A percentile compares a stretch with the other conserved stretches of the same genome.
Conservation (phyloP, 2,329 filamentous ascomycete genomes). For the Phialemoniopsis sp. region DNA sequence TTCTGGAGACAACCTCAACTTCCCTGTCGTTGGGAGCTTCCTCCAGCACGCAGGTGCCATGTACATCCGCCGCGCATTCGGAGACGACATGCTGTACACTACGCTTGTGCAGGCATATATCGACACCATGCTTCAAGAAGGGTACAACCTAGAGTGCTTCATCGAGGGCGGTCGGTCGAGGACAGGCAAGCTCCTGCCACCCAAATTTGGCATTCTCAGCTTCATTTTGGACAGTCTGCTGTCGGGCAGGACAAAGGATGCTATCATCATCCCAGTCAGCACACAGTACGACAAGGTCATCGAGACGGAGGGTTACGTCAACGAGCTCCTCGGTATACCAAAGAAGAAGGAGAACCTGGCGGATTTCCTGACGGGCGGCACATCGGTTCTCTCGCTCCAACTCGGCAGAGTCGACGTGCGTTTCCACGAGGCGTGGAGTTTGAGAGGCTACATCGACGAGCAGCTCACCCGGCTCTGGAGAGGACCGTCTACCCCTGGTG, state of each 20-base stretch:
- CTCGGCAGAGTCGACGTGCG: constrained; percentile 90
- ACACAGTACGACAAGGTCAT: constrained; percentile 99
- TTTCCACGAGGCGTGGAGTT: constrained; percentile 94
- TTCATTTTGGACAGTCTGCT: constrained; percentile 89
- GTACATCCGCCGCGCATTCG: constrained; percentile 92
- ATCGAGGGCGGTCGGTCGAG: constrained; percentile 92
- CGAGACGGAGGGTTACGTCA: constrained; percentile 95
- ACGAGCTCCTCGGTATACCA: constrained; percentile 85
- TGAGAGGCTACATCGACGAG: constrained; percentile 74
- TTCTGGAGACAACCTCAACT: constrained; percentile 93
- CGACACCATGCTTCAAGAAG: constrained; percentile 83
- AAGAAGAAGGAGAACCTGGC: constrained; percentile 93
- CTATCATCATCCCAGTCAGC: constrained; percentile 90
- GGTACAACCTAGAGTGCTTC: constrained; percentile 95
- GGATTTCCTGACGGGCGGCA: constrained; percentile 80
- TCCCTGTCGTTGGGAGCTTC: constrained; percentile 84
- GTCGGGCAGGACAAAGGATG: constrained; percentile 82
- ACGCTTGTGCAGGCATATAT: constrained; percentile 96
- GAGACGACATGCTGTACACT: constrained; percentile 83
- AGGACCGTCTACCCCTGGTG: constrained; percentile 40
- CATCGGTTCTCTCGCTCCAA: constrained; percentile 82
- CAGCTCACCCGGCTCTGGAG: constrained; percentile 60
- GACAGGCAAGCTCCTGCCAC: constrained; percentile 88
- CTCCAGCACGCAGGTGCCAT: constrained; percentile 95
- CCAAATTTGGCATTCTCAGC: constrained; percentile 91